Percentiles rank a stretch among this genome's conserved stretches.
Conservation (phyloP, 2,329 filamentous ascomycete species). For the Trichoderma brevicompactum region DNA sequence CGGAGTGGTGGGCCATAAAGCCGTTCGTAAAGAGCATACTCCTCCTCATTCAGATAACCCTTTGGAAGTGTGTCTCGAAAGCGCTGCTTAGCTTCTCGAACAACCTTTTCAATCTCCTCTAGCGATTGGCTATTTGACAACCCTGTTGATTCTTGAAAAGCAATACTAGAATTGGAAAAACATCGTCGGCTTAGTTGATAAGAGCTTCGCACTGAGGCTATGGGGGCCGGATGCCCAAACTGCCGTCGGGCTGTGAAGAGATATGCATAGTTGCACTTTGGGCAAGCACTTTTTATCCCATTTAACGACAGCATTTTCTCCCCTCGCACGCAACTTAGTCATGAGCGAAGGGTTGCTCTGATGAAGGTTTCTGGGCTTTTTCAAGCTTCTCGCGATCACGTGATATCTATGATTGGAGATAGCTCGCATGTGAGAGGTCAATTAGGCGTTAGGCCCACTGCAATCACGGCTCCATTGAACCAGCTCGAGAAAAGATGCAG, state of each 20-base stretch:
- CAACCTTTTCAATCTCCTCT: constrained; percentile 62
- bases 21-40: constrained; percentile 76
- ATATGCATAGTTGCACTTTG: constrained; percentile 35
- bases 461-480: constrained; percentile 1
- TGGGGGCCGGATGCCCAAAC: constrained; percentile 29
- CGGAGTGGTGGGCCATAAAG: constrained; percentile 78
- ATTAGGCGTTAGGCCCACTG: constrained; percentile 7
- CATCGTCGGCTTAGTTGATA: constrained; percentile 34
- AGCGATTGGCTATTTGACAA: not conserved
- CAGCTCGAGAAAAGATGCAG: not conserved
- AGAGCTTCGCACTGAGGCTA: constrained; percentile 28
- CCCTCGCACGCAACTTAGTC: constrained; percentile 32
- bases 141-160: constrained; percentile 32
- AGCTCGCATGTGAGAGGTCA: constrained; percentile 31
- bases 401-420: constrained; percentile 32
- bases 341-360: constrained; percentile 25
- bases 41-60: constrained; percentile 69
- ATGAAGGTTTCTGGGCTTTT: constrained; percentile 34
- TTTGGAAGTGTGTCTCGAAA: constrained; percentile 79
- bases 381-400: constrained; percentile 37
- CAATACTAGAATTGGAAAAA: constrained; percentile 39
- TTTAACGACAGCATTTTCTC: constrained; percentile 44
- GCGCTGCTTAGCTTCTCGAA: constrained; percentile 71
- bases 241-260: constrained; percentile 30
- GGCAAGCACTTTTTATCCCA: constrained; percentile 42